A percentile compares a stretch with the other conserved stretches of the same genome.
Evolutionary conservation across 2,329 filamentous ascomycete species (phyloP).

Genomic region (Sporothrix luriei): DNA sequence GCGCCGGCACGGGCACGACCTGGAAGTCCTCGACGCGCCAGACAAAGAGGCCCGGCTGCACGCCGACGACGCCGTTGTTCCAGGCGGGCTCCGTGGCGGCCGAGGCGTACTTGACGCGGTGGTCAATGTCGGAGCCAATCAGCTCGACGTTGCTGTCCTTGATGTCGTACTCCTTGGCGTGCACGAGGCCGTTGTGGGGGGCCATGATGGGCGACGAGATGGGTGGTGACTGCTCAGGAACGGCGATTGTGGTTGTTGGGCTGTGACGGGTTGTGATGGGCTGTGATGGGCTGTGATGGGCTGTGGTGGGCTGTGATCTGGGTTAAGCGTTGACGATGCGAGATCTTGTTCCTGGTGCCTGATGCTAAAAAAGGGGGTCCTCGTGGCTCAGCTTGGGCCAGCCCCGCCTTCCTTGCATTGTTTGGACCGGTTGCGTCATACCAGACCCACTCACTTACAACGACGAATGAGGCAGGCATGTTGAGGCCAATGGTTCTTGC

Average conservation of each 20-base stretch:
- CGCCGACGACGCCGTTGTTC: conserved; percentile 61
- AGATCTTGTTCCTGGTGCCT: conserved; percentile 17
- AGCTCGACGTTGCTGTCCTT: conserved; percentile 69
- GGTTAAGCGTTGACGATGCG: neutral
- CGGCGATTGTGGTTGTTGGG: neutral
- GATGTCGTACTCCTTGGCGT: conserved; percentile 66
- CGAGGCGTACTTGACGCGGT: conserved; percentile 68
- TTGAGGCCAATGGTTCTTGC: neutral
- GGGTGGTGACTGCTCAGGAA: neutral
- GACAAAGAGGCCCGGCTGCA: conserved; percentile 57
- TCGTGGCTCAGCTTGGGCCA: conserved; percentile 20
- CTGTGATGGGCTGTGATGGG: neutral
- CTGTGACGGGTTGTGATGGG: neutral
- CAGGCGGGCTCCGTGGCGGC: conserved; percentile 67
- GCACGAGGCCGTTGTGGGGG: conserved; percentile 63
- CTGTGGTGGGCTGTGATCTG: neutral
- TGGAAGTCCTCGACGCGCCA: conserved; percentile 71
- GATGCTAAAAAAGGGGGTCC: conserved; percentile 7
- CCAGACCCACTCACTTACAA: conserved; percentile 23
- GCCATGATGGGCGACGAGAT: conserved; percentile 50
- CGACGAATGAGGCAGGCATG: conserved; percentile 12
- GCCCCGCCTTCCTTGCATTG: neutral
- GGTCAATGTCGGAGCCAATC: conserved; percentile 65
- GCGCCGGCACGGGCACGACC: conserved; percentile 62
- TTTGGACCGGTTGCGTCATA: conserved; percentile 9